phyloP scores from a whole-genome alignment of 2,329 filamentous ascomycete species.

The Scolecobasidium constrictum region DNA sequence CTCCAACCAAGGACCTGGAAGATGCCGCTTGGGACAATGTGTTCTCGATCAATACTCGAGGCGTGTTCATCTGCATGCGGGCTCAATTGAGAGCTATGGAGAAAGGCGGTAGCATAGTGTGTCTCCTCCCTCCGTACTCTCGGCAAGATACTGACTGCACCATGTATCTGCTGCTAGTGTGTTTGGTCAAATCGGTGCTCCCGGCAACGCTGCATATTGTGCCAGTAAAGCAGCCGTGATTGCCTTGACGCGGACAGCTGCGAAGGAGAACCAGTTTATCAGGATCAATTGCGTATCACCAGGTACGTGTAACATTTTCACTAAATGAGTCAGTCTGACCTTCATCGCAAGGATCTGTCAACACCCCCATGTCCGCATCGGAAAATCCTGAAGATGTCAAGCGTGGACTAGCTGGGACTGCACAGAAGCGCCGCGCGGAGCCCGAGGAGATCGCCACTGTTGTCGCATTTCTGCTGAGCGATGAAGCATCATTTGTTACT shows the following conservation, averaged over 20 bases:
- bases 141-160: neutral
- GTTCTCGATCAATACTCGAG: conserved; percentile 26
- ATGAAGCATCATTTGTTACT: conserved; percentile 35
- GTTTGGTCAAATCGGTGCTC: neutral
- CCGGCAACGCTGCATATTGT: neutral
- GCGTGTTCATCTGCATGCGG: conserved; percentile 26
- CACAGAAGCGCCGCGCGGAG: conserved; percentile 13
- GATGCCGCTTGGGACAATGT: conserved; percentile 29
- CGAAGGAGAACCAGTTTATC: conserved; percentile 3
- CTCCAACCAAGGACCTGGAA: conserved; percentile 19
- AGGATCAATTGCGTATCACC: conserved; percentile 1
- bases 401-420: neutral
- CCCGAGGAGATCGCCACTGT: conserved; percentile 29
- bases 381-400: neutral
- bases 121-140: conserved; percentile 12
- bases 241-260: neutral
- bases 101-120: conserved; percentile 26
- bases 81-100: conserved; percentile 30
- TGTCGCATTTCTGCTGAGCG: conserved; percentile 36
- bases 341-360: neutral
- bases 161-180: neutral
- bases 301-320: neutral
- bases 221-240: neutral
- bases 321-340: too few species aligned
- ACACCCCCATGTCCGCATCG: too few species aligned